Conservation (phyloP, 164 flowering plant genomes). For the Brasenia schreberi region DNA sequence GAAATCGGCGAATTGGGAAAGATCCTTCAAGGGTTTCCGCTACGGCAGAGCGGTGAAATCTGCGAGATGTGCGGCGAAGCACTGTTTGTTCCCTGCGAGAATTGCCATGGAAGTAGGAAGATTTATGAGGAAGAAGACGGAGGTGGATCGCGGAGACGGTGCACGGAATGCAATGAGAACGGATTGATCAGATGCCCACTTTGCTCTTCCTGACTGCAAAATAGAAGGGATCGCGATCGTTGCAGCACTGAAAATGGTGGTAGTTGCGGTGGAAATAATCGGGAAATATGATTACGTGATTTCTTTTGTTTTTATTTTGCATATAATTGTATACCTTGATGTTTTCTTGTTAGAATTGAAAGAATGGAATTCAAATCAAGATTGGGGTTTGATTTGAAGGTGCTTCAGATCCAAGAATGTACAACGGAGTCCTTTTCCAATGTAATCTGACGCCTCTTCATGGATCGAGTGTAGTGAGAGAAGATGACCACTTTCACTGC, state of each 20-base stretch:
- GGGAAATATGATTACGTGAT: neutral
- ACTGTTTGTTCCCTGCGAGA: constrained; percentile 68
- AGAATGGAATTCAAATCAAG: neutral
- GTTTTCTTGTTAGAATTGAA: neutral
- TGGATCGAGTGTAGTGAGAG: neutral
- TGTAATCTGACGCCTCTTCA: neutral
- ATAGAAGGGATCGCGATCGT: neutral
- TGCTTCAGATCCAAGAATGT: neutral
- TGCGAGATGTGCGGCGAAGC: constrained; percentile 80
- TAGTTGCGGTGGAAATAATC: neutral
- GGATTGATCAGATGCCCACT: constrained; percentile 73
- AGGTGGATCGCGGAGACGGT: constrained; percentile 29
- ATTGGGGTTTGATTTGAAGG: neutral
- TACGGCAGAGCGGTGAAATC: constrained; percentile 20
- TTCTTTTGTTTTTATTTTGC: neutral
- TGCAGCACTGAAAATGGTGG: neutral
- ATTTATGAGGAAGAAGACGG: constrained; percentile 52
- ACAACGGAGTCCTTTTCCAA: neutral
- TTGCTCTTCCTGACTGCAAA: constrained; percentile 38
- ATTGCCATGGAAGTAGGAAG: constrained; percentile 76
- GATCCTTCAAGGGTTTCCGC: constrained; percentile 51
- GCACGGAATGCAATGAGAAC: constrained; percentile 78
- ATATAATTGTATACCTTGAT: neutral
- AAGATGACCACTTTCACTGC: neutral
- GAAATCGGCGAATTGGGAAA: constrained; percentile 66